Base-by-base conservation (phyloP, 2,329 filamentous ascomycete genomes). In the Calonectria pteridis region DNA sequence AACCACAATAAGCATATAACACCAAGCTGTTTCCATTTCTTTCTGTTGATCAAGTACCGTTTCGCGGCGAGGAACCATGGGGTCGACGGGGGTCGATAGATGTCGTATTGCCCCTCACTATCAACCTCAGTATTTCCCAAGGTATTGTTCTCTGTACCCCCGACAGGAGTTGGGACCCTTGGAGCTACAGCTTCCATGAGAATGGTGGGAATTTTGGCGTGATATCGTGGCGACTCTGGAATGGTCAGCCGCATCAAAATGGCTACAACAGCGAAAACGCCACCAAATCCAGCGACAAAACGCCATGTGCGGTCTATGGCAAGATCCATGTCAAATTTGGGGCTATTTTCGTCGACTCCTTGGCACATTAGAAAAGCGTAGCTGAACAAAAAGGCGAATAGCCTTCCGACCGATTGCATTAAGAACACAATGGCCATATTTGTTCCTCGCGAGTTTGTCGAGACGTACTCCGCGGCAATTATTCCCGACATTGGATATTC, bases 381-480 rank as follows among this genome's bases (percentile, higher is more conserved):
- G 78, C 89, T 88, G 77, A 89, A 85, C 85, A 87, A 88, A 77
- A 87, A 89, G 13, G 87, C 86, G 23, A 89, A 80, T 83, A 88
- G 87, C 64, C 85, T 86, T 63, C 87, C 88, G 46, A 85, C 63
- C 2, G 80, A 77, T 69, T 82, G 81, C 73, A 79, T 79, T 9
- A 77, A 67, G 53, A 81, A 82, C 20, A 83, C 77, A 23, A 78
- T 74, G 3, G 81, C 78, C 26, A 83, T 70, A 75, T 81, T 79
- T 10, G 73, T 75, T 10, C 77, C 78, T 29, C 81, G 69, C 11
- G 75, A 79, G 16, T 77, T 53, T 9, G 81, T 83, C 1, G 81
- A 79, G 11, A 77, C 73, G 59, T 76, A 83, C 53, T 83, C 81
- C 0, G 81, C 80, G 1, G 78, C 77, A 23, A 82, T 82, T 5